Percentiles rank a stretch among this genome's conserved stretches.
phyloP scores from a whole-genome alignment of 768 basidiomycete genomes.

The Pisolithus orientalis region DNA sequence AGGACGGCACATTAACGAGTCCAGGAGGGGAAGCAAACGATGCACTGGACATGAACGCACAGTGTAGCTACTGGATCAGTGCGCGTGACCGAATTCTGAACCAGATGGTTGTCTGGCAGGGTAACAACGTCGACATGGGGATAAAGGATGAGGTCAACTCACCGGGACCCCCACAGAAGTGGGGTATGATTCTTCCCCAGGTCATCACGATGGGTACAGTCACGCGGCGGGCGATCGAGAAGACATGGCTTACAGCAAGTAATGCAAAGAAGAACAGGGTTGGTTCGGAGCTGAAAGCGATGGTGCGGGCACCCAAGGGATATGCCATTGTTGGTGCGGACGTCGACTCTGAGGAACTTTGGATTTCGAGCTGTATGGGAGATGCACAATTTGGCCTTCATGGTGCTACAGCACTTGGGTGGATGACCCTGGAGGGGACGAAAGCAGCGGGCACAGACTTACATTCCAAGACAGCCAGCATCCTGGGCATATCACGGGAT shows the following conservation, averaged over 20 bases:
- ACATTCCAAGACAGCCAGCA: slow-evolving; percentile 92
- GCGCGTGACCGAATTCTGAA: slow-evolving; percentile 86
- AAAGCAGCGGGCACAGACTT: slow-evolving; percentile 92
- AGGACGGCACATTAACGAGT: slow-evolving; percentile 81
- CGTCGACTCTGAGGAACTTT: slow-evolving; percentile 97
- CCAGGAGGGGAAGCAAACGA: slow-evolving; percentile 75
- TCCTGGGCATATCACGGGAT: slow-evolving; percentile 88
- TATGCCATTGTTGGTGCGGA: slow-evolving; percentile 97
- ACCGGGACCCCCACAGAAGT: slow-evolving; percentile 38
- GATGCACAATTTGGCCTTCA: slow-evolving; percentile 97
- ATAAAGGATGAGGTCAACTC: slow-evolving; percentile 24
- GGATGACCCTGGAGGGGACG: slow-evolving; percentile 99
- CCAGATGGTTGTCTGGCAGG: slow-evolving; percentile 89
- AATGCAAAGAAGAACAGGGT: slow-evolving; percentile 97
- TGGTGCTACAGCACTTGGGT: slow-evolving; percentile 93
- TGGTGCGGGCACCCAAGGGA: slow-evolving; percentile 91
- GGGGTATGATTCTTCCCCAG: slow-evolving; percentile 92
- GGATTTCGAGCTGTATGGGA: slow-evolving; percentile 99
- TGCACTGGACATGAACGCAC: slow-evolving; percentile 86
- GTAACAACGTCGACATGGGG: slow-evolving; percentile 45
- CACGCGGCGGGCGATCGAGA: slow-evolving; percentile 94
- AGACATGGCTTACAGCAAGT: slow-evolving; percentile 96
- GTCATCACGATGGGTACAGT: slow-evolving; percentile 99
- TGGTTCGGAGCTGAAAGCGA: slow-evolving; percentile 97
- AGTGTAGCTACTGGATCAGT: slow-evolving; percentile 97